Conservation (phyloP, 768 basidiomycete species). For the Porphyrellus cyaneotinctus region DNA sequence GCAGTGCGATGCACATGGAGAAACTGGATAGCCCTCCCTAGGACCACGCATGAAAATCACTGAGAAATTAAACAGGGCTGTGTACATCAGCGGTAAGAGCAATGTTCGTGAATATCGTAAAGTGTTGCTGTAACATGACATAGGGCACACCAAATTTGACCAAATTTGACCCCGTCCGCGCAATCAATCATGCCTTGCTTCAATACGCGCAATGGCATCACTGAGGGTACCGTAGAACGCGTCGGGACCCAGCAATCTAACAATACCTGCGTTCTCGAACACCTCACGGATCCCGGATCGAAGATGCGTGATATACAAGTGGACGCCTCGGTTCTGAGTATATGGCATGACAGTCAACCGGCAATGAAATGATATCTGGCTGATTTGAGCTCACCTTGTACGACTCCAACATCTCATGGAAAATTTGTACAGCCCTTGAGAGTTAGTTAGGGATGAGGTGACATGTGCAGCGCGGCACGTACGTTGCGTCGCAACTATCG, state of each 20-base stretch:
- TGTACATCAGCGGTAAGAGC: not conserved
- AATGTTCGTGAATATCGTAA: not conserved
- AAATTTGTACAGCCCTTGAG: conserved; percentile 74
- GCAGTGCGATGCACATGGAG: no score
- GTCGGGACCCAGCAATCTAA: conserved; percentile 40
- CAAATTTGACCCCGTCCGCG: no score
- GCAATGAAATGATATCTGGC: not conserved
- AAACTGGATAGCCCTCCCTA: no score
- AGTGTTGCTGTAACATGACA: not conserved
- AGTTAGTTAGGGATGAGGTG: conserved; percentile 4
- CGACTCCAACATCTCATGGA: conserved; percentile 72
- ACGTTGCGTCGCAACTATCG: conserved; percentile 89
- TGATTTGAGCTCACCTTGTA: conserved; percentile 52
- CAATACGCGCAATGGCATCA: conserved; percentile 39
- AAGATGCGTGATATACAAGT: conserved; percentile 45
- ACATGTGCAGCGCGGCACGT: conserved; percentile 9
- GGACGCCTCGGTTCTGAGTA: conserved; percentile 41
- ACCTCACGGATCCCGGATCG: conserved; percentile 32
- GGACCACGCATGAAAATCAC: not conserved
- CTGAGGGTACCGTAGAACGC: conserved; percentile 43
- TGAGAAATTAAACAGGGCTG: not conserved
- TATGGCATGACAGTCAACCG: not conserved
- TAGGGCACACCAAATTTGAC: no score
- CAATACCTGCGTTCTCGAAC: conserved; percentile 45
- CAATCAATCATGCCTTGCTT: conserved; percentile 19